Evolutionary conservation across 2,329 filamentous ascomycete genomes (phyloP).

Genomic region (Phoma sp.): DNA sequence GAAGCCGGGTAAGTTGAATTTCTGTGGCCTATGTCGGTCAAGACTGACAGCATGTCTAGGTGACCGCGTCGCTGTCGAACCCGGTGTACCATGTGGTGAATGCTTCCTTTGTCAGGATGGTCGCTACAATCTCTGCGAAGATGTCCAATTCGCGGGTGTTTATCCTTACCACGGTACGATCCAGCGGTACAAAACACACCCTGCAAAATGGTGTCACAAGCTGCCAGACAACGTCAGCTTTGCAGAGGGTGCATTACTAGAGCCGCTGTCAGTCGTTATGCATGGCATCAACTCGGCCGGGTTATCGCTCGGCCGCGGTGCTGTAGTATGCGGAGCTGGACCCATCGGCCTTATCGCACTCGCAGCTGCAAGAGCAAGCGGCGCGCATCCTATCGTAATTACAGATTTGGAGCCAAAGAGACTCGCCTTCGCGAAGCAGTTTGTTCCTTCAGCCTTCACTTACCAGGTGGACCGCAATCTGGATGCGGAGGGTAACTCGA

Average conservation of each 20-base stretch:
- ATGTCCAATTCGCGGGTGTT: constrained; percentile 68
- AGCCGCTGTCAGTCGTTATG: constrained; percentile 69
- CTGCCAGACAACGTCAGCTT: constrained; percentile 65
- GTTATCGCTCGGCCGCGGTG: constrained; percentile 63
- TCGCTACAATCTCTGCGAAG: constrained; percentile 69
- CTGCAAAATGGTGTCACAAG: constrained; percentile 61
- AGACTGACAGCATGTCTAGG: constrained; percentile 44
- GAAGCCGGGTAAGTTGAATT: constrained; percentile 50
- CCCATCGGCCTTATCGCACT: constrained; percentile 71
- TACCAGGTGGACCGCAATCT: constrained; percentile 61
- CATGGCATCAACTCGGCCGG: constrained; percentile 64
- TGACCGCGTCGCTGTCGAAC: constrained; percentile 72
- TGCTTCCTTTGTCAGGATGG: constrained; percentile 68
- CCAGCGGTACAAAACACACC: constrained; percentile 68
- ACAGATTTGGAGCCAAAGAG: constrained; percentile 67
- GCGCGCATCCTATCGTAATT: constrained; percentile 69
- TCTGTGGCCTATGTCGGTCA: neutral
- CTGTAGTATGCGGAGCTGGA: constrained; percentile 63
- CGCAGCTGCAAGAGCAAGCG: constrained; percentile 67
- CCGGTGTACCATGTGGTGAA: constrained; percentile 67
- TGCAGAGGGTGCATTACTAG: constrained; percentile 68
- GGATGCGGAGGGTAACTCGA: constrained; percentile 59
- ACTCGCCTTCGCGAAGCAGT: constrained; percentile 64
- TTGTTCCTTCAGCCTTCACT: constrained; percentile 62
- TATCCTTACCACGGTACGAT: constrained; percentile 68